Conservation (phyloP, 768 basidiomycete species). For the Suillus plorans region DNA sequence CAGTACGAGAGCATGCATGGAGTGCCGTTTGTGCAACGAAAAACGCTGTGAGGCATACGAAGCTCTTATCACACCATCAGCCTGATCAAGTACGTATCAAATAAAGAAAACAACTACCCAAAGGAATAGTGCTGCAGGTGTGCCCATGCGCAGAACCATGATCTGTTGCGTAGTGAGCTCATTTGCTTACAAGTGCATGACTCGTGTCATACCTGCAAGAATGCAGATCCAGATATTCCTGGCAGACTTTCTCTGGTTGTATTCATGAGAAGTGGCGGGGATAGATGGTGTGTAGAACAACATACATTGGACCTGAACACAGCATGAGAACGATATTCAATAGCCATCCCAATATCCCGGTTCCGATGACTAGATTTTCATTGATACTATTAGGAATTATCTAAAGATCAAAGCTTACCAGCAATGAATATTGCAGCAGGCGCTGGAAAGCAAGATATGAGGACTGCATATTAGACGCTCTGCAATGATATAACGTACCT, state of each 20-base stretch:
- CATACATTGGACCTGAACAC: conserved; percentile 75
- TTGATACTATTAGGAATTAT: background rate
- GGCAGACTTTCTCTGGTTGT: conserved; percentile 57
- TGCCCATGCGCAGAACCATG: conserved; percentile 75
- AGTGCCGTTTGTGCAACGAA: conserved; percentile 80
- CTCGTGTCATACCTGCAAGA: conserved; percentile 53
- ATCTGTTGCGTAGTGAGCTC: conserved; percentile 44
- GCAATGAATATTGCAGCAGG: conserved; percentile 65
- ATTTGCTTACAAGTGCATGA: background rate
- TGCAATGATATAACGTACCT: conserved; percentile 40
- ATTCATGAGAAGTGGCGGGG: background rate
- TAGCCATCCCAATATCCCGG: conserved; percentile 79
- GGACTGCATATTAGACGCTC: conserved; percentile 8
- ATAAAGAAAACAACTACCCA: conserved; percentile 50
- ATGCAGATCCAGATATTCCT: conserved; percentile 67
- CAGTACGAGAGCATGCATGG: conserved; percentile 78
- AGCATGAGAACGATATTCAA: conserved; percentile 86
- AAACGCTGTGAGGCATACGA: conserved; percentile 85
- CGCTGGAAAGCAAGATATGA: conserved; percentile 26
- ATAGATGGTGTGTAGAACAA: conserved; percentile 8
- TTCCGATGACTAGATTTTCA: conserved; percentile 56
- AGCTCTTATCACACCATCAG: conserved; percentile 39
- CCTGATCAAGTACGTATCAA: background rate
- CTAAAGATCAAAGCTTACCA: conserved; percentile 19
- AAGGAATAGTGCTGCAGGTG: conserved; percentile 69